Conservation (phyloP, 2,329 filamentous ascomycete species). For the Aspergillus sojae region DNA sequence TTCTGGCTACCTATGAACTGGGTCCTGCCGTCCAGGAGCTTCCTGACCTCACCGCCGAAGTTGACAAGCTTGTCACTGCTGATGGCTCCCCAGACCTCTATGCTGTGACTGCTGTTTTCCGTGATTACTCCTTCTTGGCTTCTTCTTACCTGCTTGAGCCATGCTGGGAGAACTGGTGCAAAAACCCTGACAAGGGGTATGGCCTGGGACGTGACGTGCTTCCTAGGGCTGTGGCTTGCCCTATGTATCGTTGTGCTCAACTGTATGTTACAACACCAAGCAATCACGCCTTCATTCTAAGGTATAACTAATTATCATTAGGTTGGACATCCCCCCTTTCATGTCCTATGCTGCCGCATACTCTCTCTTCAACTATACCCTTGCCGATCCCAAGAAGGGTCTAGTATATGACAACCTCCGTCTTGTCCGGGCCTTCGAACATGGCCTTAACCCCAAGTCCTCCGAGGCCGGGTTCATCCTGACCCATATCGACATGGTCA, state of each 20-base stretch:
- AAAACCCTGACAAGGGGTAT: constrained; percentile 66
- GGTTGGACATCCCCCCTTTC: constrained; percentile 80
- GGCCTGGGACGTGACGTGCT: constrained; percentile 74
- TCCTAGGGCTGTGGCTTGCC: constrained; percentile 74
- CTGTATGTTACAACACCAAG: constrained; percentile 64
- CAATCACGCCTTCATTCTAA: constrained; percentile 6
- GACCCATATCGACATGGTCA: constrained; percentile 94
- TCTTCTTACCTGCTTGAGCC: constrained; percentile 90
- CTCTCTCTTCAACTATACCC: constrained; percentile 64
- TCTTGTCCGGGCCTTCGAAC: constrained; percentile 87
- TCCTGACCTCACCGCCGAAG: constrained; percentile 71
- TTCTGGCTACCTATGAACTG: constrained; percentile 73
- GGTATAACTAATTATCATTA: constrained; percentile 26
- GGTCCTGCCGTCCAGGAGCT: constrained; percentile 76
- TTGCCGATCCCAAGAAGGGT: constrained; percentile 59
- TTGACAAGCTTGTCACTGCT: constrained; percentile 64
- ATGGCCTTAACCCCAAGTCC: constrained; percentile 80
- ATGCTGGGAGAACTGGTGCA: constrained; percentile 73
- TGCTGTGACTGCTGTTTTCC: constrained; percentile 81
- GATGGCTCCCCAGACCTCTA: constrained; percentile 68
- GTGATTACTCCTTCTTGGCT: constrained; percentile 89
- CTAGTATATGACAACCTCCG: constrained; percentile 67
- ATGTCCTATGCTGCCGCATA: constrained; percentile 78
- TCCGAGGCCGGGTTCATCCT: constrained; percentile 97
- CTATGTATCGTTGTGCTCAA: constrained; percentile 80